These are phyloP conservation scores for Fusarium metavorans DNA, from an alignment of 2,329 filamentous ascomycete genomes.

Conservation along the genomic window DNA sequence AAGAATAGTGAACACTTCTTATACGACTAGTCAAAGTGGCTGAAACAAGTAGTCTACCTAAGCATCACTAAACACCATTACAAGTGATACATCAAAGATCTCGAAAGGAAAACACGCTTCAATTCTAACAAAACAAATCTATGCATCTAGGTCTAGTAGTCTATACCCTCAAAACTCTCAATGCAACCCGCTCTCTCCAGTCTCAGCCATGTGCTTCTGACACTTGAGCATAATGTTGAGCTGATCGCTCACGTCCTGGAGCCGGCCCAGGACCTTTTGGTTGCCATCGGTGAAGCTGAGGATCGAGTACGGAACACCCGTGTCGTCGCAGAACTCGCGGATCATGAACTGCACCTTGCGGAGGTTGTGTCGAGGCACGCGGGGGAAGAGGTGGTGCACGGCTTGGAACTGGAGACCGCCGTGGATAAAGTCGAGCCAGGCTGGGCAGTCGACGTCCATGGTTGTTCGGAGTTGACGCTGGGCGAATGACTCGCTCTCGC, in stretches of 20 bases:
- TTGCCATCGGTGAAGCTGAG: conserved; percentile 74
- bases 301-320: conserved; percentile 71
- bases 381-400: conserved; percentile 77
- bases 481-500: conserved; percentile 73
- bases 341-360: conserved; percentile 70
- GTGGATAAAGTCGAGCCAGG: conserved; percentile 79
- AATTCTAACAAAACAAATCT: neutral
- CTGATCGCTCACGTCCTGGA: conserved; percentile 72
- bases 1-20: neutral
- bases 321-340: conserved; percentile 73
- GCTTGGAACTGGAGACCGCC: conserved; percentile 80
- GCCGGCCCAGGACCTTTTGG: conserved; percentile 58
- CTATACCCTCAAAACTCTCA: conserved; percentile 16
- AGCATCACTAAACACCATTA: neutral
- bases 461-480: conserved; percentile 78
- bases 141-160: conserved; percentile 3
- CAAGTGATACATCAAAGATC: neutral
- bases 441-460: conserved; percentile 79
- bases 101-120: conserved; percentile 2
- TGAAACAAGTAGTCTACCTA: neutral
- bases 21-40: neutral
- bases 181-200: conserved; percentile 57
- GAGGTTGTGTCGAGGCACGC: conserved; percentile 76
- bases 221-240: conserved; percentile 70
- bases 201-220: conserved; percentile 62